Evolutionary conservation across 441 rosid genomes (phyloP).

Genomic region (Geranium incanum): DNA sequence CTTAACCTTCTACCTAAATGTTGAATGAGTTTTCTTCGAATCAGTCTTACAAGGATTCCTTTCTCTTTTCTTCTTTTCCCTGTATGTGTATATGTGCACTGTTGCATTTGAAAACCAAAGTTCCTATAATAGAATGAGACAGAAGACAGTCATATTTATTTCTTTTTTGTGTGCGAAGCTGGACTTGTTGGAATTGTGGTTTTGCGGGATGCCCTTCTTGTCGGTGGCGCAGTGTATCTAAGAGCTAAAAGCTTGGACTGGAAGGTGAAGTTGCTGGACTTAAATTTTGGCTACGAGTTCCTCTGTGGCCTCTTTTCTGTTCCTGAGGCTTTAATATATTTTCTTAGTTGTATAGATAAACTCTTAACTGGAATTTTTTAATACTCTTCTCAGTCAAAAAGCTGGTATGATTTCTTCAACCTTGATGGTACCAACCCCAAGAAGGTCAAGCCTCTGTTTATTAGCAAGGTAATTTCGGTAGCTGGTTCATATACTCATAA

Average conservation of each 20-base stretch:
- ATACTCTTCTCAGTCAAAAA: slow-evolving; percentile 47
- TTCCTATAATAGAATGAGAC: neutral
- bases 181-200: slow-evolving; percentile 77
- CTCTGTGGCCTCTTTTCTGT: neutral
- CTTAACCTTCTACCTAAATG: neutral
- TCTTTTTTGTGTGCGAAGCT: slow-evolving; percentile 40
- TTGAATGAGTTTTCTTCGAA: neutral
- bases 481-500: neutral
- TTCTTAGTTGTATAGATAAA: neutral
- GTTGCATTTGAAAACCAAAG: neutral
- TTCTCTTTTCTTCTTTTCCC: neutral
- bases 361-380: slow-evolving; percentile 14
- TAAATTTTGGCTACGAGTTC: neutral
- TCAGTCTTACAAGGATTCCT: neutral
- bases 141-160: neutral
- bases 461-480: slow-evolving; percentile 60
- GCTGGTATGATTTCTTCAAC: slow-evolving; percentile 69
- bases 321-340: slow-evolving; percentile 5
- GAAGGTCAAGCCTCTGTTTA: slow-evolving; percentile 79
- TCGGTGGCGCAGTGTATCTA: slow-evolving; percentile 67
- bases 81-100: neutral
- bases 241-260: slow-evolving; percentile 66
- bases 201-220: slow-evolving; percentile 62
- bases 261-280: slow-evolving; percentile 42
- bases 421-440: slow-evolving; percentile 58